Evolutionary conservation across 73 alveolate genomes (phyloP).

Genomic region (Tetrahymena malaccensis): DNA sequence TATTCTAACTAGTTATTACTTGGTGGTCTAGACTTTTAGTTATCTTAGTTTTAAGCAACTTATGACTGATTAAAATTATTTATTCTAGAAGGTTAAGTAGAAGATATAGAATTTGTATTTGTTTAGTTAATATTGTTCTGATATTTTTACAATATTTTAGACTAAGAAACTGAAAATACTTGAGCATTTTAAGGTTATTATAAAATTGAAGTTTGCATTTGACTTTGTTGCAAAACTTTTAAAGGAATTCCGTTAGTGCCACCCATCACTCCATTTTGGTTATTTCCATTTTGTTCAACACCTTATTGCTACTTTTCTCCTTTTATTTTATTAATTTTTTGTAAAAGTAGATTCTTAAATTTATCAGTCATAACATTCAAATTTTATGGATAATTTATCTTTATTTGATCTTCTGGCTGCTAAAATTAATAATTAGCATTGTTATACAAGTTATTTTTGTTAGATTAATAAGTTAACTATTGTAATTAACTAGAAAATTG

Average conservation of each 20-base stretch:
- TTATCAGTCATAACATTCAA: not conserved
- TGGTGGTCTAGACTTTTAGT: not conserved
- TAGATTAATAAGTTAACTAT: not conserved
- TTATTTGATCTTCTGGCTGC: not conserved
- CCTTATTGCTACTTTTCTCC: not conserved
- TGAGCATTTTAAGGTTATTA: not conserved
- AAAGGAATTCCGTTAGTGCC: not conserved
- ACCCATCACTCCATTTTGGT: not conserved
- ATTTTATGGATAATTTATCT: not conserved
- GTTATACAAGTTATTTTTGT: too few relatives aligned
- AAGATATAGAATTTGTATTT: not conserved
- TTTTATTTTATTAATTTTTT: not conserved
- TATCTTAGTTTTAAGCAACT: not conserved
- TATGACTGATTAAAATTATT: not conserved
- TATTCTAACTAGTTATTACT: not conserved
- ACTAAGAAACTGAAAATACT: not conserved
- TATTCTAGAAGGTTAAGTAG: not conserved
- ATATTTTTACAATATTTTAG: not conserved
- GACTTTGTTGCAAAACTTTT: not conserved
- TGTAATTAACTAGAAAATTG: not conserved
- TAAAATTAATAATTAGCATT: not conserved
- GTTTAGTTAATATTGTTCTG: not conserved
- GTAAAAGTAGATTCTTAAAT: not conserved
- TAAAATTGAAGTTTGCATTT: not conserved
- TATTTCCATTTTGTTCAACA: not conserved